Evolutionary conservation across 2,329 filamentous ascomycete species (phyloP).

Genomic region (Phyllosticta citribraziliensis): DNA sequence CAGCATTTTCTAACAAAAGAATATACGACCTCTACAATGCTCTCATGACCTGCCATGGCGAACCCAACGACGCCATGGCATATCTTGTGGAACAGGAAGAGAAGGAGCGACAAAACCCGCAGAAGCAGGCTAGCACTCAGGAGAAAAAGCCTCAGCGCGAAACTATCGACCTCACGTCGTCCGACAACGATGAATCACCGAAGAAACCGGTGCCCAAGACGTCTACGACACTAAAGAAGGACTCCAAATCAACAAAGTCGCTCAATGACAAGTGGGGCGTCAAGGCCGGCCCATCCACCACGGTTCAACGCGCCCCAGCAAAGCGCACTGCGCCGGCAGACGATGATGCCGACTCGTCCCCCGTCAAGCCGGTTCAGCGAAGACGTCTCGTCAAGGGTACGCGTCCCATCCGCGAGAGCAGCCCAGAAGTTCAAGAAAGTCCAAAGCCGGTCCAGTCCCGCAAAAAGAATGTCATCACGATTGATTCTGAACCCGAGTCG

Average conservation of each 20-base stretch:
- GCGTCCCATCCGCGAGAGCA: neutral
- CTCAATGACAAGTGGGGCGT: conserved; percentile 49
- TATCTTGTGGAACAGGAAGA: conserved; percentile 35
- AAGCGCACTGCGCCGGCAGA: conserved; percentile 21
- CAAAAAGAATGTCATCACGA: conserved; percentile 20
- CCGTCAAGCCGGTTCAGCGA: conserved; percentile 15
- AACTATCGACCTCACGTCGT: conserved; percentile 22
- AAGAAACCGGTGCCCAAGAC: neutral
- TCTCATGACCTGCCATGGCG: conserved; percentile 40
- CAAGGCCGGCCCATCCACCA: conserved; percentile 2
- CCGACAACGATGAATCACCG: conserved; percentile 26
- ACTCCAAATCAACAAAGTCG: conserved; percentile 43
- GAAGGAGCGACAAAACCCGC: conserved; percentile 6
- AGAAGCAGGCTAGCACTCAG: neutral
- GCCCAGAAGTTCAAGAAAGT: neutral
- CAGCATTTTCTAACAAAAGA: conserved; percentile 32
- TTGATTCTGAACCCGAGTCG: conserved; percentile 32
- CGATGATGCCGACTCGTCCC: conserved; percentile 8
- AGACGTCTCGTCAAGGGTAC: conserved; percentile 40
- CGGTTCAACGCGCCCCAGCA: conserved; percentile 11
- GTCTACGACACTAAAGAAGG: conserved; percentile 40
- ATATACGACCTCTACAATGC: conserved; percentile 41
- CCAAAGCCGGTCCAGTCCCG: conserved; percentile 1
- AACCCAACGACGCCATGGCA: conserved; percentile 46
- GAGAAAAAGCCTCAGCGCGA: neutral